Percentiles rank a stretch among this genome's conserved stretches.
phyloP scores from a whole-genome alignment of 768 basidiomycete genomes.

The Macrolepiota albuminosa region DNA sequence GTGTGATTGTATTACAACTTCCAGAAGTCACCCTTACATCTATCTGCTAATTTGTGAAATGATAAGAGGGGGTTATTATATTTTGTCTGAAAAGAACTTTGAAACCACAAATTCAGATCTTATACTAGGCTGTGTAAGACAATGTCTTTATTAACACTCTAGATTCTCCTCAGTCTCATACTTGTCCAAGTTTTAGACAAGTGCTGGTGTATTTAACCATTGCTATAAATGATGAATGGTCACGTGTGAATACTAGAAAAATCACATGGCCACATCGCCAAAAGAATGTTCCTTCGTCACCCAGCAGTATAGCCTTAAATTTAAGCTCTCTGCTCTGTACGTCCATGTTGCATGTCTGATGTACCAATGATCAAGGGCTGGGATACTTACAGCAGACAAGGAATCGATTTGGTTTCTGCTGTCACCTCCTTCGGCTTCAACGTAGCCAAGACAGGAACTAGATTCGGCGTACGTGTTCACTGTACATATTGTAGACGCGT shows the following conservation, averaged over 20 bases:
- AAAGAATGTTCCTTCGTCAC: neutral
- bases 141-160: too few species aligned
- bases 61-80: too few species aligned
- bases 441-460: slow-evolving; percentile 62
- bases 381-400: slow-evolving; percentile 50
- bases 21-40: too few species aligned
- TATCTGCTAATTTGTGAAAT: too few species aligned
- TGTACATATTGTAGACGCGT: neutral
- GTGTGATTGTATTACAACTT: too few species aligned
- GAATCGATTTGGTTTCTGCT: slow-evolving; percentile 63
- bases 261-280: neutral
- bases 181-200: too few species aligned
- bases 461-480: slow-evolving; percentile 54
- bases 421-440: slow-evolving; percentile 63
- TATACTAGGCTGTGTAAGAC: too few species aligned
- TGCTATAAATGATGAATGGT: neutral
- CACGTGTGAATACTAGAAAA: neutral
- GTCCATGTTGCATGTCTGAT: slow-evolving; percentile 12
- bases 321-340: slow-evolving; percentile 4
- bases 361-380: slow-evolving; percentile 36
- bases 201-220: too few species aligned
- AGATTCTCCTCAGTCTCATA: too few species aligned
- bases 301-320: neutral
- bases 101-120: too few species aligned
- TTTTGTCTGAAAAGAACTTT: too few species aligned